Conservation (phyloP, 495 filamentous ascomycete species). For the Xylaria castorea region DNA sequence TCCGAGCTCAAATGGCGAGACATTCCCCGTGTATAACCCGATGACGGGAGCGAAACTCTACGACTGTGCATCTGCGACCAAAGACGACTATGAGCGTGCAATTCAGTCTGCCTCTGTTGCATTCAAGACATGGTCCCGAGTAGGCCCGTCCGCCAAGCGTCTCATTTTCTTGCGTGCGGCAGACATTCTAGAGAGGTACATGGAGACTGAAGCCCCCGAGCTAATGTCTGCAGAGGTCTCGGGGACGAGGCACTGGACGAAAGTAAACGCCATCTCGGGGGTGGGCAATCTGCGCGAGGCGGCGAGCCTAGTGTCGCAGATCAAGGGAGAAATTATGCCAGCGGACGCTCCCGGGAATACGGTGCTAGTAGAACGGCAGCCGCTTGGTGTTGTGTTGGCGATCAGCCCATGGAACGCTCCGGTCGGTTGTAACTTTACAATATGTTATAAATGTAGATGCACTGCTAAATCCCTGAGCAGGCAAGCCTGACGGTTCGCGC, state of each 20-base stretch:
- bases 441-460: constrained; percentile 42
- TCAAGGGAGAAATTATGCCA: constrained; percentile 47
- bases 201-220: constrained; percentile 66
- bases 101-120: constrained; percentile 66
- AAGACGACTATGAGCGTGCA: constrained; percentile 63
- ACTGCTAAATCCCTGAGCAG: constrained; percentile 61
- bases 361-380: constrained; percentile 38
- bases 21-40: constrained; percentile 69
- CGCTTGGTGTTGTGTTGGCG: constrained; percentile 45
- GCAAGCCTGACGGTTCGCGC: constrained; percentile 67
- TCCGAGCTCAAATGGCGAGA: constrained; percentile 53
- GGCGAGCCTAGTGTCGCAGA: constrained; percentile 58
- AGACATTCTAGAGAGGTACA: constrained; percentile 66
- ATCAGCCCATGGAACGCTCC: constrained; percentile 49
- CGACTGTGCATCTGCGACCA: constrained; percentile 63
- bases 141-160: constrained; percentile 63
- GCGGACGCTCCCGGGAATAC: constrained; percentile 41
- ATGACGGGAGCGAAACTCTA: constrained; percentile 62
- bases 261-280: constrained; percentile 60
- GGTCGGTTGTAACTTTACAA: constrained; percentile 18
- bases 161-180: constrained; percentile 72
- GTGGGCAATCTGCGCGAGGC: constrained; percentile 66
- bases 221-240: constrained; percentile 50
- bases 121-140: constrained; percentile 68
- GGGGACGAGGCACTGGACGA: constrained; percentile 42